A percentile compares a stretch with the other conserved stretches of the same genome.
phyloP scores from a whole-genome alignment of 352 stramenopile genomes.

The Phytophthora pisi region DNA sequence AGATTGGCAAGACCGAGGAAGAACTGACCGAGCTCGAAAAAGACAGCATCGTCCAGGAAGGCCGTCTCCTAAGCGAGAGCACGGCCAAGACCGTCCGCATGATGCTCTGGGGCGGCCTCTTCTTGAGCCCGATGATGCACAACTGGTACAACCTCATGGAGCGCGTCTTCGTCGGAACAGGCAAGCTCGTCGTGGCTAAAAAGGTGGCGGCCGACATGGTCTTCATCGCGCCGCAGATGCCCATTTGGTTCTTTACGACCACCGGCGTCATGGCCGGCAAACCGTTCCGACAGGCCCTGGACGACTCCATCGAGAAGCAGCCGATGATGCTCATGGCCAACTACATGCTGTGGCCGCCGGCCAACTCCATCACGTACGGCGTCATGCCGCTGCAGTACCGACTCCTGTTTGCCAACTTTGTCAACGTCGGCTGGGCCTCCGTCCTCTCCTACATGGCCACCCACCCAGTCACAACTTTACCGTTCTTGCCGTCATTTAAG shows the following conservation, averaged over 20 bases:
- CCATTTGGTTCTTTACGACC: slow-evolving; percentile 38
- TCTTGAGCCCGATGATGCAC: slow-evolving; percentile 87
- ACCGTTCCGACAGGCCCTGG: slow-evolving; percentile 19
- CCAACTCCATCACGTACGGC: slow-evolving; percentile 41
- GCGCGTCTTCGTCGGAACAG: slow-evolving; percentile 23
- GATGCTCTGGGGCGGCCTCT: slow-evolving; percentile 83
- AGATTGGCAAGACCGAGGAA: slow-evolving; percentile 9
- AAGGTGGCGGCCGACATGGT: slow-evolving; percentile 38
- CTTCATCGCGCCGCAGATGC: slow-evolving; percentile 33
- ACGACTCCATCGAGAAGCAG: slow-evolving; percentile 29
- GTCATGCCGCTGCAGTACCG: slow-evolving; percentile 40
- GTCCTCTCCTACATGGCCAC: slow-evolving; percentile 35
- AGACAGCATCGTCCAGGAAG: slow-evolving; percentile 7
- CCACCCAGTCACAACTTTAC: slow-evolving; percentile 10
- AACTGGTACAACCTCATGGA: slow-evolving; percentile 90
- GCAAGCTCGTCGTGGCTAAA: slow-evolving; percentile 23
- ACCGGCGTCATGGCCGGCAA: slow-evolving; percentile 32
- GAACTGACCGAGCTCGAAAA: slow-evolving; percentile 9
- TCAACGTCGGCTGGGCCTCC: slow-evolving; percentile 37
- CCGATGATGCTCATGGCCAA: slow-evolving; percentile 33
- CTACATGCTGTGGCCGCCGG: slow-evolving; percentile 42
- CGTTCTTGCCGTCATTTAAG: slow-evolving; percentile 9
- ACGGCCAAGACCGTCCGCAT: slow-evolving; percentile 41
- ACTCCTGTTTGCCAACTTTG: slow-evolving; percentile 35
- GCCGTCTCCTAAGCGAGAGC: slow-evolving; percentile 10